A percentile compares a stretch with the other conserved stretches of the same genome.
Evolutionary conservation across 2,329 filamentous ascomycete species (phyloP).

Genomic region (Fusarium chlamydosporum): DNA sequence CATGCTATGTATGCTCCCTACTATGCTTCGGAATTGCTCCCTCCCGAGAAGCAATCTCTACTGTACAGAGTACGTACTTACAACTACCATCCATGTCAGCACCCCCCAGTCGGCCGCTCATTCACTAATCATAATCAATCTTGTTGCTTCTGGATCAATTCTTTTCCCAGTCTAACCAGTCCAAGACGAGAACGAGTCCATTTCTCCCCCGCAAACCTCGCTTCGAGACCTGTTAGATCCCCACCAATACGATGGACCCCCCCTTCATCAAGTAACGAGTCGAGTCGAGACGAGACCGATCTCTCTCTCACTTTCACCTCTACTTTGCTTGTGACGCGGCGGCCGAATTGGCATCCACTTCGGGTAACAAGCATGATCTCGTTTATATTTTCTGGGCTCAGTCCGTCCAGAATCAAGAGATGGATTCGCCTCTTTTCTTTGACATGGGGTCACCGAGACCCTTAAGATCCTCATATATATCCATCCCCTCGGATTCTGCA

Average conservation of each 20-base stretch:
- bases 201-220: slow-evolving; percentile 41
- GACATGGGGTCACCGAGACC: not conserved
- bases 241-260: slow-evolving; percentile 29
- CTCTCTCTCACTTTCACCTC: not conserved
- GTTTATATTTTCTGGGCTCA: slow-evolving; percentile 14
- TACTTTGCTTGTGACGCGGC: slow-evolving; percentile 5
- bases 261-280: not conserved
- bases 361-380: slow-evolving; percentile 34
- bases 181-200: not conserved
- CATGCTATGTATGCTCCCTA: too few species aligned
- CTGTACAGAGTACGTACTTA: not conserved
- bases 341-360: slow-evolving; percentile 26
- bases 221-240: slow-evolving; percentile 20
- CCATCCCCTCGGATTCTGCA: not conserved
- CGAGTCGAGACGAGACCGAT: slow-evolving; percentile 2
- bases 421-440: slow-evolving; percentile 17
- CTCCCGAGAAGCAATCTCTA: slow-evolving; percentile 29
- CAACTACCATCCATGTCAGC: slow-evolving; percentile 24
- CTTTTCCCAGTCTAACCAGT: slow-evolving; percentile 5
- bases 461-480: slow-evolving; percentile 5
- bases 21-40: slow-evolving; percentile 17
- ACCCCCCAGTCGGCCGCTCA: slow-evolving; percentile 1
- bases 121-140: slow-evolving; percentile 31
- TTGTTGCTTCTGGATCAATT: slow-evolving; percentile 32
- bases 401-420: not conserved